These are phyloP conservation scores for Chytridium lagenaria DNA, from an alignment of 371 early-diverging fungal species.

Conservation along the genomic window DNA sequence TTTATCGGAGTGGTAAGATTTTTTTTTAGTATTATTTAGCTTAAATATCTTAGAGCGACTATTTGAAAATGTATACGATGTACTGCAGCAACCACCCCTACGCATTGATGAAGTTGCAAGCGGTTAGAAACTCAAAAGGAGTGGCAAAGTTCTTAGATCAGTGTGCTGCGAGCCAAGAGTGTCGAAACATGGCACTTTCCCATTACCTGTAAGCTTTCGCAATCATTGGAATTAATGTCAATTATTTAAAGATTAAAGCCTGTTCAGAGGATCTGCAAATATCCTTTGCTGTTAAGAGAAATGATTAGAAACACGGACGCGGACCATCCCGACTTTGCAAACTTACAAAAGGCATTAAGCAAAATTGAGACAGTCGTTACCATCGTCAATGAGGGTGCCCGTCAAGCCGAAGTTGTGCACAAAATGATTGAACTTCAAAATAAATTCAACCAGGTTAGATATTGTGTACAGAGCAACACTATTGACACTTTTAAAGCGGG, in stretches of 20 bases:
- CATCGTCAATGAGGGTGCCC: slow-evolving; percentile 57
- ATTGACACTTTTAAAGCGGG: slow-evolving; percentile 30
- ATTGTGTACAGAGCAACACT: not conserved
- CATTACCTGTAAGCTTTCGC: slow-evolving; percentile 49
- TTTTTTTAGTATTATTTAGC: not conserved
- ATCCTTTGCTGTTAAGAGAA: slow-evolving; percentile 82
- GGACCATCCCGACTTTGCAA: slow-evolving; percentile 48
- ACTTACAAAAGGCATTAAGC: slow-evolving; percentile 42
- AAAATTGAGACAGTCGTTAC: slow-evolving; percentile 59
- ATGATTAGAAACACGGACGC: slow-evolving; percentile 50
- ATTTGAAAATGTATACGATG: slow-evolving; percentile 61
- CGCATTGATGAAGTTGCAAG: slow-evolving; percentile 56
- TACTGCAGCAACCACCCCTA: slow-evolving; percentile 63
- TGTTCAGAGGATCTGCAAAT: slow-evolving; percentile 97
- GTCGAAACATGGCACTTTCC: slow-evolving; percentile 51
- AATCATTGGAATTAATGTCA: not conserved
- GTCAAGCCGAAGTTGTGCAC: slow-evolving; percentile 54
- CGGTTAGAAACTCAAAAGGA: slow-evolving; percentile 39
- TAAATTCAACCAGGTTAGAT: slow-evolving; percentile 45
- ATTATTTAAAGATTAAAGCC: slow-evolving; percentile 76
- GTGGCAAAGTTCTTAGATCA: slow-evolving; percentile 53
- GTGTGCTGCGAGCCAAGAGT: slow-evolving; percentile 36
- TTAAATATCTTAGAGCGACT: slow-evolving; percentile 47
- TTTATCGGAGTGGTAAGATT: slow-evolving; percentile 49
- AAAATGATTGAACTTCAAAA: slow-evolving; percentile 56